Conservation (phyloP, 768 basidiomycete genomes). For the Panaeolus papilionaceus region DNA sequence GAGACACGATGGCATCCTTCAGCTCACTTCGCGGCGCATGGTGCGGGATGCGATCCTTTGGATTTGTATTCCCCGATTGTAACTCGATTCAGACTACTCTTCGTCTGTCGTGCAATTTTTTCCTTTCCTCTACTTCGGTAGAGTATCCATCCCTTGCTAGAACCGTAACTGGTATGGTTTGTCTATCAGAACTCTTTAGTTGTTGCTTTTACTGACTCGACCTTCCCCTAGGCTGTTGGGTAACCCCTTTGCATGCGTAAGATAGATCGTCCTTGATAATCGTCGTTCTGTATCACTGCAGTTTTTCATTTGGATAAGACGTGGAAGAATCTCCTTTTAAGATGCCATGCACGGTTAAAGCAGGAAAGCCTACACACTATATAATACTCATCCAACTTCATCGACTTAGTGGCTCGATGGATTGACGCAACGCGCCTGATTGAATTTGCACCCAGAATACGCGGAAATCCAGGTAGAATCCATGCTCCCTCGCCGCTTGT, state of each 20-base stretch:
- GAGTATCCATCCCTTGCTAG: neutral
- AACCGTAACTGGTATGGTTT: neutral
- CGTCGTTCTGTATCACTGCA: too few species aligned
- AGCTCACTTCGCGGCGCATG: constrained; percentile 73
- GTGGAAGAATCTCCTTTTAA: too few species aligned
- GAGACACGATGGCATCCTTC: constrained; percentile 47
- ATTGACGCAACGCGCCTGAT: neutral
- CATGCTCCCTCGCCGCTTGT: neutral
- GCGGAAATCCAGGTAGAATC: neutral
- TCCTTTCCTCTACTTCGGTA: constrained; percentile 26
- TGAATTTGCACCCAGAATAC: neutral
- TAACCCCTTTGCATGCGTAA: too few species aligned
- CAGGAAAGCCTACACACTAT: neutral
- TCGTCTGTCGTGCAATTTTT: constrained; percentile 53
- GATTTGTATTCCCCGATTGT: constrained; percentile 23
- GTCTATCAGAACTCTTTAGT: neutral
- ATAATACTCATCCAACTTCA: neutral
- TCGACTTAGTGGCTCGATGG: neutral
- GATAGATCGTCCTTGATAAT: too few species aligned
- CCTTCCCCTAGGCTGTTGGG: too few species aligned
- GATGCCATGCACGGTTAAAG: too few species aligned
- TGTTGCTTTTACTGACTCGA: neutral
- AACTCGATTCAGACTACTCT: constrained; percentile 79
- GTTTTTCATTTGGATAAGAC: too few species aligned
- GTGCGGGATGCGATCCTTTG: constrained; percentile 19